These are phyloP conservation scores for Fusarium proliferatum DNA, from an alignment of 2,329 filamentous ascomycete species.

Conservation along the genomic window DNA sequence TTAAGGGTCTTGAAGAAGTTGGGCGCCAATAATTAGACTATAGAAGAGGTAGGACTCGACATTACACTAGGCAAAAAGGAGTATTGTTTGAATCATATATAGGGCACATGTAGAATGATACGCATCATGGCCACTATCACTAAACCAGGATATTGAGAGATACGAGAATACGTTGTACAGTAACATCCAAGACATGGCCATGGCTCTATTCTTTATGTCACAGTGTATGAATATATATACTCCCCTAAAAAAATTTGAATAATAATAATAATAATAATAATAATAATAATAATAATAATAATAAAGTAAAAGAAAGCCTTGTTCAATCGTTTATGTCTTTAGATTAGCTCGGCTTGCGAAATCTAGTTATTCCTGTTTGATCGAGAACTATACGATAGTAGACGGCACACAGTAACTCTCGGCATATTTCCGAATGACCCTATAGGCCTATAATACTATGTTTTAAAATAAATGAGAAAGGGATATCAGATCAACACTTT, in stretches of 20 bases:
- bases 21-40: conserved; percentile 43
- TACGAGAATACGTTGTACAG: background rate
- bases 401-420: background rate
- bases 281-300: too few species aligned
- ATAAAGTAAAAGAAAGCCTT: too few species aligned
- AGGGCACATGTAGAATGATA: background rate
- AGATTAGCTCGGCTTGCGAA: background rate
- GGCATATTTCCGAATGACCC: background rate
- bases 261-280: too few species aligned
- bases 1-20: conserved; percentile 64
- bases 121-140: background rate
- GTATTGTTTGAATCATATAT: background rate
- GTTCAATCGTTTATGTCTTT: background rate
- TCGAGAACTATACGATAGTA: too few species aligned
- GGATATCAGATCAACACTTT: background rate
- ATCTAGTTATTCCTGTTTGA: background rate
- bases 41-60: background rate
- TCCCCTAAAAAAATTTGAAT: too few species aligned
- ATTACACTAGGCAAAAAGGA: background rate
- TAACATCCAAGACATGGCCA: background rate
- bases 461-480: background rate
- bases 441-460: background rate
- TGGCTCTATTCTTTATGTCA: background rate
- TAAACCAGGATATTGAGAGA: background rate
- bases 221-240: background rate